These are phyloP conservation scores for Pythium aristosporum DNA, from an alignment of 352 stramenopile genomes.

Conservation along the genomic window DNA sequence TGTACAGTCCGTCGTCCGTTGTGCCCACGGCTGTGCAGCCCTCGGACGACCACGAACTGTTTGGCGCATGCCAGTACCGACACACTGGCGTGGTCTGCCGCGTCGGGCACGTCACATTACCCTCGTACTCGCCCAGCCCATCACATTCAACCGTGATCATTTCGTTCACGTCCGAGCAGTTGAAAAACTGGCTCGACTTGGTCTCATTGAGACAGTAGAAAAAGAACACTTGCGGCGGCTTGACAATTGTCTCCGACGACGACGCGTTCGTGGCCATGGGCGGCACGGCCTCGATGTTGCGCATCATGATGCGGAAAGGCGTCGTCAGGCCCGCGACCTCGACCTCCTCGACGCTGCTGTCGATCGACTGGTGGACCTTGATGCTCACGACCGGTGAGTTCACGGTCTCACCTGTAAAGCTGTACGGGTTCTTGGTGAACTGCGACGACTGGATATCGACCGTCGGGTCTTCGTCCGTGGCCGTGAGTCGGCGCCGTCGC, in stretches of 20 bases:
- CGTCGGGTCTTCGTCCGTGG: constrained; percentile 35
- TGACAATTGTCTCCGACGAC: constrained; percentile 4
- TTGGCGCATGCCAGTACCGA: constrained; percentile 53
- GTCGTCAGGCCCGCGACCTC: constrained; percentile 33
- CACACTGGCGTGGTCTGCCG: constrained; percentile 38
- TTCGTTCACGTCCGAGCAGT: constrained; percentile 42
- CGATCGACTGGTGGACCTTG: constrained; percentile 36
- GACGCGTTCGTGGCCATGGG: constrained; percentile 5
- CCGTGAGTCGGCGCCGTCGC: constrained; percentile 15
- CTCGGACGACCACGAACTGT: constrained; percentile 53
- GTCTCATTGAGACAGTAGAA: constrained; percentile 51
- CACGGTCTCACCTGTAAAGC: constrained; percentile 41
- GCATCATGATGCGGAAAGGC: constrained; percentile 54
- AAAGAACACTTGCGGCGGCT: constrained; percentile 28
- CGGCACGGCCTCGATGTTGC: constrained; percentile 41
- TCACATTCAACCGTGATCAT: constrained; percentile 47
- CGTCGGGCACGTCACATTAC: constrained; percentile 49
- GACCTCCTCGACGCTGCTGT: constrained; percentile 32
- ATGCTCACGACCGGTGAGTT: constrained; percentile 67
- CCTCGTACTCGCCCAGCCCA: constrained; percentile 44
- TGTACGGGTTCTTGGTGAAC: constrained; percentile 68
- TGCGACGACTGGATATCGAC: constrained; percentile 64
- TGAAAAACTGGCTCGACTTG: constrained; percentile 53
- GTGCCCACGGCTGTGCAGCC: constrained; percentile 52
- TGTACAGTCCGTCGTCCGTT: constrained; percentile 63